These are phyloP conservation scores for Nannochloropsis granulata DNA, from an alignment of 108 stramenopile genomes.

Conservation along the genomic window DNA sequence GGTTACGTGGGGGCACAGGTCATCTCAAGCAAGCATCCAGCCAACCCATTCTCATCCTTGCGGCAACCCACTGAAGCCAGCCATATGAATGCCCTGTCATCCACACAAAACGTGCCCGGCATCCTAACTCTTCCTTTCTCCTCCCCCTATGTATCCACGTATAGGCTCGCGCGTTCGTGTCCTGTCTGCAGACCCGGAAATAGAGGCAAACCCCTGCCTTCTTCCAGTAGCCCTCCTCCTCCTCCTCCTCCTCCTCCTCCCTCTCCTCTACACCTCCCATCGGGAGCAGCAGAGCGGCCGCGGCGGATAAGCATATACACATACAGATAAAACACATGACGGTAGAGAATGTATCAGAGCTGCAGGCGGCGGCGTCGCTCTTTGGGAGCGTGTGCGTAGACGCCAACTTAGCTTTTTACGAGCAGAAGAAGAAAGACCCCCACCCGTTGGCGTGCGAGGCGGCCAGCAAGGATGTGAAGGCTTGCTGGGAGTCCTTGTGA, in stretches of 20 bases:
- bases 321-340: not conserved
- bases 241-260: not conserved
- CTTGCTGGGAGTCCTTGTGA: not conserved
- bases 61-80: no score
- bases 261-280: not conserved
- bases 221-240: not conserved
- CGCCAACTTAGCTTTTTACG: not conserved
- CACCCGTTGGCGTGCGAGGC: not conserved
- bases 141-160: no score
- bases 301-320: no score
- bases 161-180: no score
- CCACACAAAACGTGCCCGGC: no score
- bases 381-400: not conserved
- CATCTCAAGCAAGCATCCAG: no score
- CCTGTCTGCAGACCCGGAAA: no score
- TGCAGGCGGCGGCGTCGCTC: not conserved
- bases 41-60: no score
- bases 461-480: not conserved
- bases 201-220: not conserved
- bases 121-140: no score
- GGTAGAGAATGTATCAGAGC: not conserved
- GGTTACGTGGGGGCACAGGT: no score
- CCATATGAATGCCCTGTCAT: no score
- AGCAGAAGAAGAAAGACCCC: not conserved
- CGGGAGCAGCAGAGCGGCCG: no score